Conservation (phyloP, 148 eudicot genomes). For the Vaccinium vitisidaea region DNA sequence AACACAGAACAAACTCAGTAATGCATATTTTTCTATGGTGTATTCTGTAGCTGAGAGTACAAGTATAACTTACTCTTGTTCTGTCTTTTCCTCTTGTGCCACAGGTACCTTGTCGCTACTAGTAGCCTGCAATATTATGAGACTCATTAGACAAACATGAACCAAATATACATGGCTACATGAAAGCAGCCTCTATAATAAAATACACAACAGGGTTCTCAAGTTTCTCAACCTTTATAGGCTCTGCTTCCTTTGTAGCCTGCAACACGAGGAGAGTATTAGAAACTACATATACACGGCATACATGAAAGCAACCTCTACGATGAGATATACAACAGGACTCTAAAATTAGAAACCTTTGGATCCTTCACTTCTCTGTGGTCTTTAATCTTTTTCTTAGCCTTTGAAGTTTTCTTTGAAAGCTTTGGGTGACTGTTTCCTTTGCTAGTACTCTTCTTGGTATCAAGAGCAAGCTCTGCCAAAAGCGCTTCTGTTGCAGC, state of each 20-base stretch:
- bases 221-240: neutral
- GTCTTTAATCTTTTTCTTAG: too few species aligned
- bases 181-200: too few species aligned
- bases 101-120: constrained; percentile 27
- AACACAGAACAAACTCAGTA: neutral
- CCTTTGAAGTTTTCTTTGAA: constrained; percentile 26
- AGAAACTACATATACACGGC: neutral
- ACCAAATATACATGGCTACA: too few species aligned
- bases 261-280: constrained; percentile 25
- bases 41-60: neutral
- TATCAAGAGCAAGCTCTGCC: constrained; percentile 76
- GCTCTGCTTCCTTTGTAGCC: neutral
- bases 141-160: too few species aligned
- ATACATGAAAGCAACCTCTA: neutral
- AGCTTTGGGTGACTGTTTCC: constrained; percentile 43
- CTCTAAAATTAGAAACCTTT: too few species aligned
- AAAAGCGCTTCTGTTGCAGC: constrained; percentile 78
- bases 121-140: constrained; percentile 28
- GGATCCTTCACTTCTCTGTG: too few species aligned
- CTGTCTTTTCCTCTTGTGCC: constrained; percentile 31
- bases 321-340: too few species aligned
- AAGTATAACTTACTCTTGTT: constrained; percentile 34
- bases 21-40: neutral
- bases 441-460: constrained; percentile 37
- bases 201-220: too few species aligned